phyloP scores from a whole-genome alignment of 768 basidiomycete species.

The Termitomyces sp. region DNA sequence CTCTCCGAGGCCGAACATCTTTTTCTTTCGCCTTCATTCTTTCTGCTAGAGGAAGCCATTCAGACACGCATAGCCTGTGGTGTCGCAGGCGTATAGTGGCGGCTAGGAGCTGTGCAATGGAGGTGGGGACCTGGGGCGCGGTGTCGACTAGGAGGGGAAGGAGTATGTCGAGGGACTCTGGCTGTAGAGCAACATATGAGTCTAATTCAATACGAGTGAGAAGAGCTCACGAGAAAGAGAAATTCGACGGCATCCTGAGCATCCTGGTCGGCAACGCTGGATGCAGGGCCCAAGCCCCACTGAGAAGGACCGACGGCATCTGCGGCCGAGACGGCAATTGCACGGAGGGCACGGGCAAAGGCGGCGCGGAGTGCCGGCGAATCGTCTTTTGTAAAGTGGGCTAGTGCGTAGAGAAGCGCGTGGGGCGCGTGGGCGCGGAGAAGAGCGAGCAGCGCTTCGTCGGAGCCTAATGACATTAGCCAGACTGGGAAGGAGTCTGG shows the following conservation, averaged over 20 bases:
- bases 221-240: slow-evolving; percentile 50
- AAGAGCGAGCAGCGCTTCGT: slow-evolving; percentile 53
- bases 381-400: slow-evolving; percentile 38
- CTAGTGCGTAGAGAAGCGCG: slow-evolving; percentile 61
- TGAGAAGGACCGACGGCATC: slow-evolving; percentile 68
- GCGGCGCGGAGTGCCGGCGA: slow-evolving; percentile 45
- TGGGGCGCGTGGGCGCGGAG: slow-evolving; percentile 54
- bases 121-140: slow-evolving; percentile 35
- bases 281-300: slow-evolving; percentile 55
- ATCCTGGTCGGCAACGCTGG: slow-evolving; percentile 38
- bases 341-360: slow-evolving; percentile 59
- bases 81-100: slow-evolving; percentile 42
- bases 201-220: not conserved
- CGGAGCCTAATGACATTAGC: slow-evolving; percentile 45
- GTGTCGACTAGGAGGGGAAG: slow-evolving; percentile 35
- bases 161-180: slow-evolving; percentile 60
- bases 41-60: slow-evolving; percentile 62
- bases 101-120: slow-evolving; percentile 58
- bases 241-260: slow-evolving; percentile 56
- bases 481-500: not conserved
- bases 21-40: slow-evolving; percentile 7
- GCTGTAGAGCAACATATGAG: slow-evolving; percentile 34
- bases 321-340: slow-evolving; percentile 54
- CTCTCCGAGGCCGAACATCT: not conserved
- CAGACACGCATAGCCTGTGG: slow-evolving; percentile 49